Evolutionary conservation across 441 rosid genomes (phyloP).

Genomic region (Gossypium lobatum): DNA sequence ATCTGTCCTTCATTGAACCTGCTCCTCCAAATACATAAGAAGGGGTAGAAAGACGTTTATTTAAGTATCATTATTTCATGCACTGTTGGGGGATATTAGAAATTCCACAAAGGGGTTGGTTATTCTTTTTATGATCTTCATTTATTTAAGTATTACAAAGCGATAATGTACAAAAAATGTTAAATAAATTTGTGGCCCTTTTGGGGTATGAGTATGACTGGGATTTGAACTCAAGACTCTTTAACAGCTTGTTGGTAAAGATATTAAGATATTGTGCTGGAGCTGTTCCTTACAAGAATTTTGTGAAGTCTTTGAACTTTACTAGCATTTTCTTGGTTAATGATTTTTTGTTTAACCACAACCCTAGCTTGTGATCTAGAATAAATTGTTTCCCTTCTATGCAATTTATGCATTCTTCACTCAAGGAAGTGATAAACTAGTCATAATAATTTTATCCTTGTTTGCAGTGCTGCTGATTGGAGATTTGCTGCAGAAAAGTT

Average conservation of each 20-base stretch:
- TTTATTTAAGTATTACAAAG: not conserved
- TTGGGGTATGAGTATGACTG: not conserved
- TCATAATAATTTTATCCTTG: not conserved
- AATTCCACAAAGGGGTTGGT: not conserved
- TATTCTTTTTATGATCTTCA: not conserved
- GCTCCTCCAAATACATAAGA: not conserved
- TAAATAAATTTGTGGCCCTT: not conserved
- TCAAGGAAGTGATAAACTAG: not conserved
- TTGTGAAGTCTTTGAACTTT: slow-evolving; percentile 2
- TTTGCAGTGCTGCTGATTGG: slow-evolving; percentile 78
- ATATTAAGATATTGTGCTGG: not conserved
- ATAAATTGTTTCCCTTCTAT: not conserved
- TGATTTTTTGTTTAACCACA: not conserved
- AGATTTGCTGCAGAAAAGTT: slow-evolving; percentile 84
- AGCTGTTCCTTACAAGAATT: not conserved
- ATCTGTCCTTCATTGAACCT: not conserved
- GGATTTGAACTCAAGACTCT: not conserved
- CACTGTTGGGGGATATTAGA: not conserved
- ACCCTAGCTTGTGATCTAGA: not conserved
- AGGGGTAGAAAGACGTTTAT: not conserved
- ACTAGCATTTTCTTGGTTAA: not conserved
- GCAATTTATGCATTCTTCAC: not conserved
- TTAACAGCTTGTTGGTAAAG: not conserved
- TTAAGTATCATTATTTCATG: not conserved
- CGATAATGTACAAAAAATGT: not conserved